Evolutionary conservation across 75 land plant genomes (phyloP).

Genomic region (Cunninghamia lanceolata): DNA sequence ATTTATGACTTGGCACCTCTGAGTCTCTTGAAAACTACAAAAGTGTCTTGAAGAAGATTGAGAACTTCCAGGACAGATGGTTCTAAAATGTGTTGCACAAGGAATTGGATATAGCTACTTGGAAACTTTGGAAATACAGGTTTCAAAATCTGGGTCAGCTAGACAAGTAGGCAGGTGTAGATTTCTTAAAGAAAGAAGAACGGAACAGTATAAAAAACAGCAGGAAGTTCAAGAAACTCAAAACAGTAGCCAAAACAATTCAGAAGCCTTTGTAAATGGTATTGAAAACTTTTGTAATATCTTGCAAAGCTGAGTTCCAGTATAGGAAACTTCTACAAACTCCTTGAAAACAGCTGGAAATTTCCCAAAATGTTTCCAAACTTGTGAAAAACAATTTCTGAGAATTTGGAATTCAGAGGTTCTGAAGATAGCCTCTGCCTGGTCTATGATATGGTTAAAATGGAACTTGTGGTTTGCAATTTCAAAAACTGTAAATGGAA

Average conservation of each 20-base stretch:
- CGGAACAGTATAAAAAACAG: neutral
- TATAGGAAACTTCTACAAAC: neutral
- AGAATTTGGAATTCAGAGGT: neutral
- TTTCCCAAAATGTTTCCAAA: neutral
- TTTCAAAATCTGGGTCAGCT: neutral
- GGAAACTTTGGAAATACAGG: neutral
- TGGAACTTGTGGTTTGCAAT: no score
- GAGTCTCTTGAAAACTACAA: neutral
- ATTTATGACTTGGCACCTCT: neutral
- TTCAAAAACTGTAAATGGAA: no score
- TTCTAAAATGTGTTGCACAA: neutral
- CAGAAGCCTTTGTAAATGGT: neutral
- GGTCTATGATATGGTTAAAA: no score
- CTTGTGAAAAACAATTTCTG: neutral
- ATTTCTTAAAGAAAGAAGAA: neutral
- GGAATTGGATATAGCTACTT: neutral
- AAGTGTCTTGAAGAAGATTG: neutral
- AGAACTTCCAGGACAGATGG: neutral
- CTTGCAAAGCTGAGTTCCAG: neutral
- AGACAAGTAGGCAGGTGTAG: neutral
- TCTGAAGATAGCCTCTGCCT: no score
- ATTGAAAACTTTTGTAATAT: neutral
- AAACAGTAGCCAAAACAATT: no score
- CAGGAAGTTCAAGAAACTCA: neutral
- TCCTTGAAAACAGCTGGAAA: neutral